Evolutionary conservation across 208 protist species (phyloP).

Genomic region (Lotmaria passim): DNA sequence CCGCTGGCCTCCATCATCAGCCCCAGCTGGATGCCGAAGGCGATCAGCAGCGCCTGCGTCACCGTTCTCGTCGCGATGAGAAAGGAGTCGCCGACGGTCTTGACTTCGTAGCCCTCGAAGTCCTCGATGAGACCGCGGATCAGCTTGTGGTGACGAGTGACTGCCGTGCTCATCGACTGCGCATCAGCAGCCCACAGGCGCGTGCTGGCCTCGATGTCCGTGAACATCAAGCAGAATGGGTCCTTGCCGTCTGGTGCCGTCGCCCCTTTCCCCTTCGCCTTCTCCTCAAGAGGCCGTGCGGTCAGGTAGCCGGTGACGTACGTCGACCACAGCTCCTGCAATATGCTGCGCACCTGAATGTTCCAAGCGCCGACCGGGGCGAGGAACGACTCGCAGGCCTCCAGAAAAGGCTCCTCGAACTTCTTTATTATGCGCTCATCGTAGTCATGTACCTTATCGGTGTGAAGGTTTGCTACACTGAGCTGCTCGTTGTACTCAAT

Average conservation of each 20-base stretch:
- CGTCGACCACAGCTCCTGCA: conserved; percentile 20
- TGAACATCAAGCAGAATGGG: conserved; percentile 50
- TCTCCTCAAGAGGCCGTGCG: no score
- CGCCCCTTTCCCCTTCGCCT: no score
- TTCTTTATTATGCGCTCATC: conserved; percentile 23
- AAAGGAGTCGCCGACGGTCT: no score
- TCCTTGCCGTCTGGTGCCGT: conserved; percentile 16
- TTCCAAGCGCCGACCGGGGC: conserved; percentile 21
- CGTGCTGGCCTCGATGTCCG: conserved; percentile 61
- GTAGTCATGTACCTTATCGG: conserved; percentile 37
- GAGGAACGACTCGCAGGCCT: conserved; percentile 47
- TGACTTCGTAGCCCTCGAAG: conserved; percentile 61
- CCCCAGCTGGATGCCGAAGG: conserved; percentile 23
- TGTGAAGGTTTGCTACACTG: conserved; percentile 48
- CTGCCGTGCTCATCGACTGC: conserved; percentile 38
- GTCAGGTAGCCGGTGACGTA: conserved; percentile 14
- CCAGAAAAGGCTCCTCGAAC: conserved; percentile 63
- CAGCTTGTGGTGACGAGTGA: conserved; percentile 48
- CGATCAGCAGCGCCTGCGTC: conserved; percentile 18
- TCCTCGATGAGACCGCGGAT: conserved; percentile 54
- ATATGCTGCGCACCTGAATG: conserved; percentile 19
- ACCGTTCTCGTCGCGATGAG: conserved; percentile 41
- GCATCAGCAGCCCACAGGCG: conserved; percentile 52
- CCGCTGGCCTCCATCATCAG: conserved; percentile 13
- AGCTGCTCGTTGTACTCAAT: conserved; percentile 45